Conservation (phyloP, 2,329 filamentous ascomycete species). For the Cytospora chrysosperma region DNA sequence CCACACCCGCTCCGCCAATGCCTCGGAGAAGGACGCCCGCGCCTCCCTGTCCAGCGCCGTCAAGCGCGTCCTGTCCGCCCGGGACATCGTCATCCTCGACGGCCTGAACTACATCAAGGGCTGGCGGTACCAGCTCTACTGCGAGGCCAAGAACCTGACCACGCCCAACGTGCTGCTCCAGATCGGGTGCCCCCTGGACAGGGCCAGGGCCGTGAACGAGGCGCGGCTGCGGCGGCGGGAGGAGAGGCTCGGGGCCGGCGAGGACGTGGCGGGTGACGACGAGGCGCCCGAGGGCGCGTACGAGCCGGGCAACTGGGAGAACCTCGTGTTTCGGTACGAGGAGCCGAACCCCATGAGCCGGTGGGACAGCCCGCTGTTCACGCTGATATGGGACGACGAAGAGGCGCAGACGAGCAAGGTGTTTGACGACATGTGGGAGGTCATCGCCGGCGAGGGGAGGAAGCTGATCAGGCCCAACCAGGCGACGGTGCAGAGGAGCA, state of each 20-base stretch:
- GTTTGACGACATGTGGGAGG: conserved; percentile 72
- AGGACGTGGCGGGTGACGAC: conserved; percentile 33
- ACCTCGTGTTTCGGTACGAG: conserved; percentile 78
- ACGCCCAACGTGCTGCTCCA: conserved; percentile 75
- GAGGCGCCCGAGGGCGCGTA: conserved; percentile 44
- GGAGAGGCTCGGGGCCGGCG: conserved; percentile 36
- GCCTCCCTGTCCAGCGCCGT: conserved; percentile 75
- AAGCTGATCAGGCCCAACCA: conserved; percentile 72
- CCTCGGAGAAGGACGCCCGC: conserved; percentile 77
- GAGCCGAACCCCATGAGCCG: conserved; percentile 82
- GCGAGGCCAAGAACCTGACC: conserved; percentile 76
- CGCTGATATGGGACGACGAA: conserved; percentile 73
- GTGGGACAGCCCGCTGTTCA: conserved; percentile 83
- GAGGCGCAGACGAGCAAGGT: conserved; percentile 54
- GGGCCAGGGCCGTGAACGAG: conserved; percentile 59
- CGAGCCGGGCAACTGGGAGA: conserved; percentile 66
- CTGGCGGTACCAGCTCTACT: conserved; percentile 82
- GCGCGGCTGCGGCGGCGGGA: conserved; percentile 45
- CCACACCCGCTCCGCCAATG: conserved; percentile 68
- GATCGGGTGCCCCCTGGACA: conserved; percentile 56
- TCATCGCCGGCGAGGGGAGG: conserved; percentile 60
- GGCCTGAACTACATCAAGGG: conserved; percentile 87
- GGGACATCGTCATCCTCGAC: conserved; percentile 77
- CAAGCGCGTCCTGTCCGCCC: conserved; percentile 69
- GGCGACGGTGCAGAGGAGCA: conserved; percentile 65